Percentiles rank a stretch among this genome's conserved stretches.
Evolutionary conservation across 2,329 filamentous ascomycete species (phyloP).

Genomic region (Hymenoscyphus fructigenus): DNA sequence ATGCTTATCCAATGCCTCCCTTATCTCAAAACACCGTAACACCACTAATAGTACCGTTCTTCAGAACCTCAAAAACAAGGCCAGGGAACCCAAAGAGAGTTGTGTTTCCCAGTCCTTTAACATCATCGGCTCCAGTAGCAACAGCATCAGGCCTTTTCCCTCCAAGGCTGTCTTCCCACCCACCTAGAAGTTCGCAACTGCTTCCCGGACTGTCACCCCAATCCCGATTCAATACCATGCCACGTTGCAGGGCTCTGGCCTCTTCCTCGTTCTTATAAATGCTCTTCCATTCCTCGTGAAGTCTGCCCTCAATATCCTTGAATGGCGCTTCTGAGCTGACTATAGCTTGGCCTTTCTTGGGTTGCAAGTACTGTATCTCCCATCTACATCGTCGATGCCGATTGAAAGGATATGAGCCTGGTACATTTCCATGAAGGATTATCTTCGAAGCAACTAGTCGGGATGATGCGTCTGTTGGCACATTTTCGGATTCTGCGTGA

Average conservation of each 20-base stretch:
- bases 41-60: conserved; percentile 85
- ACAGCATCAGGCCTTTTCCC: conserved; percentile 43
- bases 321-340: conserved; percentile 66
- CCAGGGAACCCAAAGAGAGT: conserved; percentile 93
- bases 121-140: conserved; percentile 48
- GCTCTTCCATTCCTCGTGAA: conserved; percentile 69
- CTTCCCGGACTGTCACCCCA: conserved; percentile 91
- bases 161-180: conserved; percentile 73
- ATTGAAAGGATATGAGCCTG: conserved; percentile 96
- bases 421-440: conserved; percentile 91
- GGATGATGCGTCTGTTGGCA: conserved; percentile 44
- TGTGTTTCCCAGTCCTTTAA: conserved; percentile 65
- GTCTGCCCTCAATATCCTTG: conserved; percentile 64
- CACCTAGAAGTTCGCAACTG: conserved; percentile 77
- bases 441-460: conserved; percentile 85
- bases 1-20: conserved; percentile 10
- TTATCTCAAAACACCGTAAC: conserved; percentile 74
- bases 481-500: conserved; percentile 26
- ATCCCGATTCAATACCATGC: conserved; percentile 89
- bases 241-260: conserved; percentile 54
- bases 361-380: conserved; percentile 64
- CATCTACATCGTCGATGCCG: conserved; percentile 86
- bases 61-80: conserved; percentile 90
- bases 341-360: conserved; percentile 41
- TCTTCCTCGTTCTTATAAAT: conserved; percentile 58